Percentiles rank a stretch among this genome's conserved stretches.
phyloP scores from a whole-genome alignment of 371 early-diverging fungal species.

The Mucor mucedo region DNA sequence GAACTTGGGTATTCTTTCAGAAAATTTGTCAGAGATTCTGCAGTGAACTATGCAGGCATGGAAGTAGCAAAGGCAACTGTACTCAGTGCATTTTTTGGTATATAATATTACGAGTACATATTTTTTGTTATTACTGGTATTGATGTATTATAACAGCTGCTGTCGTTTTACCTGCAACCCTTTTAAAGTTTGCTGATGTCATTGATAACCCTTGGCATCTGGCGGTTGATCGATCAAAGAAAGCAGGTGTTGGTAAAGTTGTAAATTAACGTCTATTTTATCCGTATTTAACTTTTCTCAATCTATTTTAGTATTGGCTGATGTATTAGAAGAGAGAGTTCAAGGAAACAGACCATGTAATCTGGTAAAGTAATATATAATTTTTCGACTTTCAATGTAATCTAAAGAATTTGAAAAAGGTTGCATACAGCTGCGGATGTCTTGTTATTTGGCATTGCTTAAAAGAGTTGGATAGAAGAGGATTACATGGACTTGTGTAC shows the following conservation, averaged over 20 bases:
- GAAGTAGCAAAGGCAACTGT: constrained; percentile 89
- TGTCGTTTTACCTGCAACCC: constrained; percentile 74
- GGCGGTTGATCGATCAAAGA: constrained; percentile 85
- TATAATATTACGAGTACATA: neutral
- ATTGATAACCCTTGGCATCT: constrained; percentile 95
- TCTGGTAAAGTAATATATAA: constrained; percentile 53
- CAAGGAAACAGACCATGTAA: constrained; percentile 94
- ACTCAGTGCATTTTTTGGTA: constrained; percentile 72
- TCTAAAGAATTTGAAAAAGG: constrained; percentile 22
- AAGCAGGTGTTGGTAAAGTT: constrained; percentile 74
- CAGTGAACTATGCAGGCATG: constrained; percentile 80
- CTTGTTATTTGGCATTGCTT: constrained; percentile 90
- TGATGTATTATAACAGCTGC: constrained; percentile 62
- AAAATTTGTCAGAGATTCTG: constrained; percentile 80
- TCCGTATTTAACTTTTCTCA: neutral
- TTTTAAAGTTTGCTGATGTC: constrained; percentile 59
- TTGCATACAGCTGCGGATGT: constrained; percentile 93
- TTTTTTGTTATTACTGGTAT: neutral
- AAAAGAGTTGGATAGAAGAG: constrained; percentile 75
- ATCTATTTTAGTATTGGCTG: constrained; percentile 67
- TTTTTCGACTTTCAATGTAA: neutral
- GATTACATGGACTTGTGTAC: constrained; percentile 55
- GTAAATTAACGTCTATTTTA: neutral
- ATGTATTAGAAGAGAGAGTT: constrained; percentile 78
- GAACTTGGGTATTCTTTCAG: constrained; percentile 82